Evolutionary conservation across 202 grass and related monocot species (phyloP), one percentile per base, ranked within the genome.

Genomic region (Musa balbisiana): DNA sequence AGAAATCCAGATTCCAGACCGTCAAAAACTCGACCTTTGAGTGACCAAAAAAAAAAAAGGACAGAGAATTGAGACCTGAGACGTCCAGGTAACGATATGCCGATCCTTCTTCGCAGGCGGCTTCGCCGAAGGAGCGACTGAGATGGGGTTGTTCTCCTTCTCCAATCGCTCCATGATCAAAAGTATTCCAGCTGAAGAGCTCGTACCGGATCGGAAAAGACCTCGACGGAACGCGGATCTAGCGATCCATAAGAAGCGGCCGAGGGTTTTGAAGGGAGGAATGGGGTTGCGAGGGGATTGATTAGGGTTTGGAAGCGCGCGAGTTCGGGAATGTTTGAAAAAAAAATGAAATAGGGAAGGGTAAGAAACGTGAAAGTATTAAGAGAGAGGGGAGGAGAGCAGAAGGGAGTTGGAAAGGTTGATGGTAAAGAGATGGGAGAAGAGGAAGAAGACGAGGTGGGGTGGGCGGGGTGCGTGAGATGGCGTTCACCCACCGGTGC

Each of bases 1-100:
- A 21, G n/a, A 53, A 82, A 80, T 49, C 74, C 75, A 70, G 67
- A 70, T 51, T 20, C 14, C 16, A 51, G 51, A 50, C 17, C 56
- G 56, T 60, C 17, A 60, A 60, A 60, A n/a, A 60, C 43, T 20
- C 67, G 50, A 70, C n/a, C 10, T 70, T 51, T n/a, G 1, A 50
- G 20, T 27, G 15, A 6, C 16, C 15, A 51, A 20, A 6, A 1
- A 20, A 15, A 16, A 51, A 51, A 19, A 49, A 69, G 51, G 16
- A 19, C 2, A 9, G 2, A 2, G 10, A 70, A 51, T 51, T 9
- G 1, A 23, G 33, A 69, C 67, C 67, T 69, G 67, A 69, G 67
- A 16, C 3, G 17, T 69, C 33, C 67, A 69, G 19, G 67, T 10
- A 16, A 69, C 67, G 33, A 69, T 69, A 49, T 69, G 67, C 16